Evolutionary conservation across 192 early-diverging fungal species (phyloP).

Genomic region (Mortierella antarctica): DNA sequence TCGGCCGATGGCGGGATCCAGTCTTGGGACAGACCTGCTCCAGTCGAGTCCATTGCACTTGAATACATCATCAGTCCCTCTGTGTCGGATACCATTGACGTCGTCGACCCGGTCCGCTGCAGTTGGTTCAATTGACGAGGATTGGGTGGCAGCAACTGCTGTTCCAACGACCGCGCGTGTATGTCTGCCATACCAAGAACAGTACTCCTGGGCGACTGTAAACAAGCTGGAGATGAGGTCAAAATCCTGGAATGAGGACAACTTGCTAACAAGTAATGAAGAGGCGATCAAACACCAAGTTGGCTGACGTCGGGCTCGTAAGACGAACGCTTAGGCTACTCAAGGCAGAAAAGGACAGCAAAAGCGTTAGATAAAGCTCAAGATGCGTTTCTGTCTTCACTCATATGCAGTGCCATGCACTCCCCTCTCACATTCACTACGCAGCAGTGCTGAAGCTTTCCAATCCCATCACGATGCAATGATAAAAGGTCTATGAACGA

Average conservation of each 20-base stretch:
- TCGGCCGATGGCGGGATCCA: slow-evolving; percentile 41
- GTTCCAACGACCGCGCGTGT: slow-evolving; percentile 26
- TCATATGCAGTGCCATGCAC: too few species aligned
- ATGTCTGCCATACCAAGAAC: slow-evolving; percentile 32
- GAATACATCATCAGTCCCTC: not conserved
- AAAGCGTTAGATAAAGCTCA: too few species aligned
- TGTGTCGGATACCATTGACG: not conserved
- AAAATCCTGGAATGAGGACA: not conserved
- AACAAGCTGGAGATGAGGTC: not conserved
- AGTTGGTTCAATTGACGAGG: slow-evolving; percentile 13
- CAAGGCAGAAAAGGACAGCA: too few species aligned
- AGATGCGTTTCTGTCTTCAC: too few species aligned
- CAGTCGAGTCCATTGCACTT: slow-evolving; percentile 19
- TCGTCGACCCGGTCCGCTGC: slow-evolving; percentile 22
- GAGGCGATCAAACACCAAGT: too few species aligned
- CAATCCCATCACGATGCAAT: too few species aligned
- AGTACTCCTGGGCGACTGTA: slow-evolving; percentile 10
- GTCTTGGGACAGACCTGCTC: slow-evolving; percentile 20
- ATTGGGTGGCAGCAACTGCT: slow-evolving; percentile 21
- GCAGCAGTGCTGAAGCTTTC: too few species aligned
- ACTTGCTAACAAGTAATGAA: not conserved
- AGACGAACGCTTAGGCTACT: too few species aligned
- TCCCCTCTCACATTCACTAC: too few species aligned
- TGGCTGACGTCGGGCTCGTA: too few species aligned
- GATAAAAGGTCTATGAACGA: too few species aligned